Percentiles rank a stretch among this genome's conserved stretches.
Conservation (phyloP, 305 asterid species). For the Rubia occidens region DNA sequence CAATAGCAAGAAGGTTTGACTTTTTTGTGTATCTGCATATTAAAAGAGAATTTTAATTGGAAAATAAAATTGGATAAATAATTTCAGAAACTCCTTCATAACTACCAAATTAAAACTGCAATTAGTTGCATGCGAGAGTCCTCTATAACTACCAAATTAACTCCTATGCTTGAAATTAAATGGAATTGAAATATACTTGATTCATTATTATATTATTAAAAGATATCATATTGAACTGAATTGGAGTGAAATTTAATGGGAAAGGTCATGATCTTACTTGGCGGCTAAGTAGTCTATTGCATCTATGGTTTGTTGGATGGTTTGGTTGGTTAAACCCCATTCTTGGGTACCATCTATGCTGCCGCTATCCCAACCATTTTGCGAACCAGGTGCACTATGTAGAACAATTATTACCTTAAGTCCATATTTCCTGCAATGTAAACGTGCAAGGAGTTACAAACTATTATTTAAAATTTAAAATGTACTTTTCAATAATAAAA, state of each 20-base stretch:
- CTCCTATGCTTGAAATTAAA: too few relatives aligned
- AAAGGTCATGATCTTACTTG: slow-evolving; percentile 24
- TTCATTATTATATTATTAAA: too few relatives aligned
- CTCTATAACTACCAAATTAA: too few relatives aligned
- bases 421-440: slow-evolving; percentile 37
- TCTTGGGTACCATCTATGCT: slow-evolving; percentile 54
- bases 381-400: slow-evolving; percentile 65
- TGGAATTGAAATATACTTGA: too few relatives aligned
- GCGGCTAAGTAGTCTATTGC: slow-evolving; percentile 46
- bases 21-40: neutral
- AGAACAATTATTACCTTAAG: slow-evolving; percentile 48
- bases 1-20: neutral
- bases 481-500: neutral
- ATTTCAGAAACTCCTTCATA: neutral
- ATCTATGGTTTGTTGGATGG: slow-evolving; percentile 40
- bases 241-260: too few relatives aligned
- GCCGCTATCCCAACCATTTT: slow-evolving; percentile 51
- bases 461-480: too few relatives aligned
- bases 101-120: too few relatives aligned
- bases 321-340: slow-evolving; percentile 52
- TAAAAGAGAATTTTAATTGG: neutral
- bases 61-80: neutral
- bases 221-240: too few relatives aligned
- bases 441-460: neutral
- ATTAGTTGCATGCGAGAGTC: neutral